Conservation (phyloP, 345 rosid species). For the Cardiospermum halicacabum region DNA sequence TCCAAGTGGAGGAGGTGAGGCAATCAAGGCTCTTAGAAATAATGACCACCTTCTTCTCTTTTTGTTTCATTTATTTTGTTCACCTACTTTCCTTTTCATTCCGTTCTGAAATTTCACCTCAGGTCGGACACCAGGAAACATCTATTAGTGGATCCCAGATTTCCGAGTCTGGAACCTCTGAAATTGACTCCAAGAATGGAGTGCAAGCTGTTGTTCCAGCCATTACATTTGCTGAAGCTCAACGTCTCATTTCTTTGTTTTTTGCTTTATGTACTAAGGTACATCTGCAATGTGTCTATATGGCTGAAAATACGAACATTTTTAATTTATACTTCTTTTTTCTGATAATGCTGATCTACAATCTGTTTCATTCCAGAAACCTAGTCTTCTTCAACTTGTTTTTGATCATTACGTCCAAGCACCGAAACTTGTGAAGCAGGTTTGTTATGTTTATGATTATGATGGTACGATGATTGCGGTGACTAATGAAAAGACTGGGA, state of each 20-base stretch:
- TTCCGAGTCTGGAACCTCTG: conserved; percentile 44
- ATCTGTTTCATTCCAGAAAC: conserved; percentile 53
- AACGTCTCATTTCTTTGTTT: conserved; percentile 76
- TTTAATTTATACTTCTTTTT: conserved; percentile 2
- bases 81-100: conserved; percentile 7
- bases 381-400: conserved; percentile 72
- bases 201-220: conserved; percentile 36
- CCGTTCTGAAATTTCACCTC: conserved; percentile 22
- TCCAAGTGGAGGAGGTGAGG: neutral
- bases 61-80: too few species aligned
- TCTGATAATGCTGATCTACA: conserved; percentile 19
- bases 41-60: too few species aligned
- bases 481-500: neutral
- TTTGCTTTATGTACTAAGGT: conserved; percentile 97
- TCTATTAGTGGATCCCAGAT: conserved; percentile 47
- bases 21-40: neutral
- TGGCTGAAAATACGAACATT: conserved; percentile 13
- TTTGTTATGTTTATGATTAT: conserved; percentile 16
- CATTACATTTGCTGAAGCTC: conserved; percentile 71
- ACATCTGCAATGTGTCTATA: conserved; percentile 11
- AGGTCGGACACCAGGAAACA: conserved; percentile 55
- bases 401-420: conserved; percentile 75
- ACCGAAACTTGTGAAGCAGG: conserved; percentile 87
- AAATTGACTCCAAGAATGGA: conserved; percentile 35
- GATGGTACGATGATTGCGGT: neutral